phyloP scores from a whole-genome alignment of 305 asterid genomes.

The Rubia peregrina region DNA sequence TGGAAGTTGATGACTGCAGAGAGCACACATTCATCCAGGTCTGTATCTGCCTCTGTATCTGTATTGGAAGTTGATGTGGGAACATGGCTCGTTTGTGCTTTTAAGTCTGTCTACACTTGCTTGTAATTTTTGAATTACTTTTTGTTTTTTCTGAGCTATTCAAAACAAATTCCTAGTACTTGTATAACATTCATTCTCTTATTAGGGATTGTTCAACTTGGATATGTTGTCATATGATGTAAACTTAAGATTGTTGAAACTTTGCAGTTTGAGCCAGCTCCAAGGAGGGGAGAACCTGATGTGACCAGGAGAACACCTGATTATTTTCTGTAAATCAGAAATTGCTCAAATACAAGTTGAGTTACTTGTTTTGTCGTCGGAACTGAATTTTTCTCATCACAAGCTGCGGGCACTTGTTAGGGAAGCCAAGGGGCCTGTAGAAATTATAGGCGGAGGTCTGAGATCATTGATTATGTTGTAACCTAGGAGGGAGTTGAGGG shows the following conservation, averaged over 20 bases:
- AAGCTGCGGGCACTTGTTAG: slow-evolving; percentile 22
- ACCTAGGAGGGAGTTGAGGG: slow-evolving; percentile 6
- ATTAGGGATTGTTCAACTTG: not conserved
- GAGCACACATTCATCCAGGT: slow-evolving; percentile 95
- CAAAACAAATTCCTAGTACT: not conserved
- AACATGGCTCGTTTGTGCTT: not conserved
- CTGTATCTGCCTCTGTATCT: not conserved
- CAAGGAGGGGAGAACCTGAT: slow-evolving; percentile 91
- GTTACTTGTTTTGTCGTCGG: not conserved
- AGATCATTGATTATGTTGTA: slow-evolving; percentile 8
- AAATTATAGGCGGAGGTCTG: not conserved
- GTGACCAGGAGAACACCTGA: slow-evolving; percentile 88
- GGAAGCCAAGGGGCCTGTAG: slow-evolving; percentile 7
- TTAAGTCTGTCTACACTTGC: not conserved
- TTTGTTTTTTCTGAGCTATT: not conserved
- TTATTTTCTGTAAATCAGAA: slow-evolving; percentile 61
- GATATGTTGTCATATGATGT: not conserved
- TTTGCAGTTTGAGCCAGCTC: slow-evolving; percentile 84
- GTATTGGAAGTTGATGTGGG: not conserved
- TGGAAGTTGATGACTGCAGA: slow-evolving; percentile 93
- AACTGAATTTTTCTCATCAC: not conserved
- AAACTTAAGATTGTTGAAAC: slow-evolving; percentile 2
- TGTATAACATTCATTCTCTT: not conserved
- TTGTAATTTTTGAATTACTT: not conserved
- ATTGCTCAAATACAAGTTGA: not conserved